Percentiles rank a stretch among this genome's conserved stretches.
These are phyloP conservation scores for Cinnamomum micranthum DNA, from an alignment of 164 flowering plant genomes.

Conservation along the genomic window DNA sequence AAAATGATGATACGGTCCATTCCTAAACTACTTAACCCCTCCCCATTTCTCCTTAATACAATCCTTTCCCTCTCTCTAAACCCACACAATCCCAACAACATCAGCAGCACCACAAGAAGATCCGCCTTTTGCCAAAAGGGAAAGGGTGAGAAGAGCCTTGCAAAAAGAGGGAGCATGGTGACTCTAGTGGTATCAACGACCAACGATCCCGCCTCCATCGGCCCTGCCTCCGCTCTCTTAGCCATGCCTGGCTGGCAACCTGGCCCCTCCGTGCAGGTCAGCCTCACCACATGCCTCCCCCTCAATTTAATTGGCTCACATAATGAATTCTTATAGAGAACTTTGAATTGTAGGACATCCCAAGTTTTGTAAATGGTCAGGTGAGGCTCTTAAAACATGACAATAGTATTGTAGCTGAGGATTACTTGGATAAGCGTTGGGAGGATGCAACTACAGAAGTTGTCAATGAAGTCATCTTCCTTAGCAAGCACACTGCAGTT, in stretches of 20 bases:
- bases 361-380: constrained; percentile 48
- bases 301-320: background rate
- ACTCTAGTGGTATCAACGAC: constrained; percentile 77
- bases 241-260: constrained; percentile 86
- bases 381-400: constrained; percentile 65
- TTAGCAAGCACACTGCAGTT: constrained; percentile 79
- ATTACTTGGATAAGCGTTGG: constrained; percentile 79
- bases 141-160: too few relatives aligned
- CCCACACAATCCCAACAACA: too few relatives aligned
- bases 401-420: constrained; percentile 63
- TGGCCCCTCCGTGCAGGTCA: constrained; percentile 58
- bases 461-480: constrained; percentile 71
- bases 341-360: constrained; percentile 32
- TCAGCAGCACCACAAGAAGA: too few relatives aligned
- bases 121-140: too few relatives aligned
- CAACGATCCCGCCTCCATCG: constrained; percentile 73
- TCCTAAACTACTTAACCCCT: too few relatives aligned
- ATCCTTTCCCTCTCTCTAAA: too few relatives aligned
- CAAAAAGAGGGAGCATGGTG: constrained; percentile 32
- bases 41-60: too few relatives aligned
- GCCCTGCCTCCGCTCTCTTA: constrained; percentile 71
- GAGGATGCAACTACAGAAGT: constrained; percentile 66
- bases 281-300: background rate
- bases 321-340: too few relatives aligned
- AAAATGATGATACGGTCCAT: too few relatives aligned